These are phyloP conservation scores for Hypoxylon crocopeplum DNA, from an alignment of 495 filamentous ascomycete genomes.

Conservation along the genomic window DNA sequence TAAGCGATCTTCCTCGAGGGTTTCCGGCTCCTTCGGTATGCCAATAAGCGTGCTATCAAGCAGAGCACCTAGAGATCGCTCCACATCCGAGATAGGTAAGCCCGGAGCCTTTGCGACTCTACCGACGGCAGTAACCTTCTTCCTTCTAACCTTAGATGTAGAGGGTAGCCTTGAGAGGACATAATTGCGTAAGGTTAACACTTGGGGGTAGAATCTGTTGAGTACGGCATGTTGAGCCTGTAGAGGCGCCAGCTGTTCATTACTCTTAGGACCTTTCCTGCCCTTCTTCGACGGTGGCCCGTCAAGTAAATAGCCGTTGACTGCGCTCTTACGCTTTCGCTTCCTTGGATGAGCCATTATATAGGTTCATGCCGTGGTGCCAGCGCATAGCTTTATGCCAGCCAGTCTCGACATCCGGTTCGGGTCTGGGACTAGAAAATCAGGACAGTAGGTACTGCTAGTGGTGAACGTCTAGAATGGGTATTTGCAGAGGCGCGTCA, in stretches of 20 bases:
- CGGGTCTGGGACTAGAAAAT: too few relatives aligned
- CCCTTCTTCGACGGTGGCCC: constrained; percentile 42
- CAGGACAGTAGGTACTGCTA: too few relatives aligned
- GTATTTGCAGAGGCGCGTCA: too few relatives aligned
- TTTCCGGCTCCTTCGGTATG: constrained; percentile 43
- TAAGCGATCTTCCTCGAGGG: constrained; percentile 50
- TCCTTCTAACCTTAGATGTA: constrained; percentile 52
- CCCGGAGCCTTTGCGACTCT: constrained; percentile 30
- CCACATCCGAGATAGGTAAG: constrained; percentile 39
- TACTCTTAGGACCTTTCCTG: constrained; percentile 16
- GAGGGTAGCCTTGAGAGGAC: constrained; percentile 59
- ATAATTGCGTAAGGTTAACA: constrained; percentile 75
- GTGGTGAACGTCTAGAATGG: too few relatives aligned
- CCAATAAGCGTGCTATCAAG: constrained; percentile 77
- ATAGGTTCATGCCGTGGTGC: constrained; percentile 10
- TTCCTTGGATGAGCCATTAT: constrained; percentile 39
- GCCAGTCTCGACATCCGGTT: constrained; percentile 1
- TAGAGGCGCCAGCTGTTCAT: constrained; percentile 8
- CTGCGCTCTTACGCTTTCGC: constrained; percentile 35
- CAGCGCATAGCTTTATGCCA: not conserved
- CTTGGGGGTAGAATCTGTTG: constrained; percentile 72
- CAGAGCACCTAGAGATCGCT: constrained; percentile 55
- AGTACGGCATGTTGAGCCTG: constrained; percentile 68
- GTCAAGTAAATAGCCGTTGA: constrained; percentile 6
- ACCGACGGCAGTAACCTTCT: constrained; percentile 55